Percentiles rank a stretch among this genome's conserved stretches.
Conservation (phyloP, 345 rosid genomes). For the Aurinia saxatilis region DNA sequence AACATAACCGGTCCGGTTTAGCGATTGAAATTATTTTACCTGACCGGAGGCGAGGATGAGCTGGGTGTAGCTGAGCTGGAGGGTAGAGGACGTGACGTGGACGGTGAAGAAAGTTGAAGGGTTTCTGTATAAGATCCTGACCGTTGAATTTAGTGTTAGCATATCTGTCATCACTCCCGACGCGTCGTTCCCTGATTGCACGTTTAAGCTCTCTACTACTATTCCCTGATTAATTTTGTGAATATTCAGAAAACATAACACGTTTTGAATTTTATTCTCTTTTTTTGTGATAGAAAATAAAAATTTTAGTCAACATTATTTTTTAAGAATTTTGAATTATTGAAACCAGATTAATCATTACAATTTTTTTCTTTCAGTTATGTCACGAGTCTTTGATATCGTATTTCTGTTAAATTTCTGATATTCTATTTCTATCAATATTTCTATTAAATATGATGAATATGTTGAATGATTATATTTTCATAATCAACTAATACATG, state of each 20-base stretch:
- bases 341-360: too few species aligned
- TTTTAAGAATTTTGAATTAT: too few species aligned
- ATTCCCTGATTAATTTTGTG: constrained; percentile 42
- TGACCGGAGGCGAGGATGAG: constrained; percentile 78
- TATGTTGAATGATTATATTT: too few species aligned
- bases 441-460: too few species aligned
- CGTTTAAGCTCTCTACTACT: constrained; percentile 62
- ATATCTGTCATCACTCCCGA: constrained; percentile 84
- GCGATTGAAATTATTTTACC: constrained; percentile 33
- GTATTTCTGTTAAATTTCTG: too few species aligned
- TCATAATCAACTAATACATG: too few species aligned
- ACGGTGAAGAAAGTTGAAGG: constrained; percentile 72
- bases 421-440: too few species aligned
- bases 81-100: constrained; percentile 76
- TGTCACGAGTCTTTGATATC: too few species aligned
- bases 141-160: constrained; percentile 83
- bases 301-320: too few species aligned
- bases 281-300: too few species aligned
- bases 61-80: constrained; percentile 62
- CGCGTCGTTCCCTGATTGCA: constrained; percentile 74
- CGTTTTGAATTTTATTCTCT: too few species aligned
- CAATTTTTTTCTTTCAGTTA: too few species aligned
- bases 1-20: background rate
- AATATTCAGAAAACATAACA: background rate
- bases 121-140: constrained; percentile 62